Percentiles rank a stretch among this genome's conserved stretches.
Conservation (phyloP, 345 rosid species). For the Corchorus capsularis region DNA sequence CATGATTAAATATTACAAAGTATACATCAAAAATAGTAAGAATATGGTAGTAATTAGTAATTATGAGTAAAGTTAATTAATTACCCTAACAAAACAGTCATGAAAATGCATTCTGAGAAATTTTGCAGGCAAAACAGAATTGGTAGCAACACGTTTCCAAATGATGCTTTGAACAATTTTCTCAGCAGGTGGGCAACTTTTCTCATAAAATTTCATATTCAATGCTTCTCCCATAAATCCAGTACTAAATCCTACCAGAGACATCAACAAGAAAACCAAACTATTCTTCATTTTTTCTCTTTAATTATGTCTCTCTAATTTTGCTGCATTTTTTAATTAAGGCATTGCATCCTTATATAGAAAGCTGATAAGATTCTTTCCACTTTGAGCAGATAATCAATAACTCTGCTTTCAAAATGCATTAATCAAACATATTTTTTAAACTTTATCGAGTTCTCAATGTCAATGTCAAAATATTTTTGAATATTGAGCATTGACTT, state of each 20-base stretch:
- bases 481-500: too few relatives aligned
- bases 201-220: slow-evolving; percentile 38
- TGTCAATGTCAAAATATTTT: too few relatives aligned
- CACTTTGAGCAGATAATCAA: neutral
- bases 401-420: neutral
- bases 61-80: too few relatives aligned
- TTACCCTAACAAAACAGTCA: slow-evolving; percentile 67
- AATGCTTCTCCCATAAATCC: slow-evolving; percentile 5
- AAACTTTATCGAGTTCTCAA: too few relatives aligned
- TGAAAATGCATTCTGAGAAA: slow-evolving; percentile 65
- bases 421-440: neutral
- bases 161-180: slow-evolving; percentile 35
- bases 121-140: slow-evolving; percentile 46
- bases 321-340: neutral
- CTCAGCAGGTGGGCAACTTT: slow-evolving; percentile 44
- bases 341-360: neutral
- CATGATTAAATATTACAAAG: too few relatives aligned
- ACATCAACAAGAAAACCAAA: slow-evolving; percentile 20
- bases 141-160: slow-evolving; percentile 32
- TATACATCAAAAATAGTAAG: too few relatives aligned
- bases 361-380: neutral
- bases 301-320: neutral
- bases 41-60: too few relatives aligned
- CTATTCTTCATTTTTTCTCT: slow-evolving; percentile 16
- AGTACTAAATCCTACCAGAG: slow-evolving; percentile 15